Base-by-base conservation (phyloP, 1,139 yeast species). In the Geotrichum bryndzae region DNA sequence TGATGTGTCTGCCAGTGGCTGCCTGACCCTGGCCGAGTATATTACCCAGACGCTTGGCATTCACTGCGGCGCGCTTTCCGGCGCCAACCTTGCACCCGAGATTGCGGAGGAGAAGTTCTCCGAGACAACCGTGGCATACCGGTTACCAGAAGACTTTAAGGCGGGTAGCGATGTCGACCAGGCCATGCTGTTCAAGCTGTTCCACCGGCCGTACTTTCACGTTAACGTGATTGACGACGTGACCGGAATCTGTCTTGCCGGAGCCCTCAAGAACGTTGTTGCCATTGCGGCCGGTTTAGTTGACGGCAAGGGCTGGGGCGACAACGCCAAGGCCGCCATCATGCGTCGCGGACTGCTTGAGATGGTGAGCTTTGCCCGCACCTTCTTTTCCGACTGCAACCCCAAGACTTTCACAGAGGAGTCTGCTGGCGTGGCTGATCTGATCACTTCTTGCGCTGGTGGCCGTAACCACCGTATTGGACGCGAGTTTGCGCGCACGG, bases 301-400 rank as follows among this genome's bases (percentile, higher is more conserved):
- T 65, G 96, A 90, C 77, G 97, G 97, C 69, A 83, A 88, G 66
- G 96, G 96, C 64, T 92, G 98, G 97, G 98, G 98, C 74, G 96
- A 90, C 78, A 92, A 92, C 73, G 97, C 98, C 68, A 90, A 91
- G 77, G 88, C 97, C 59, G 97, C 97, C 57, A 85, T 92, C 70
- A 90, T 91, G 92, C 85, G 98, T 79, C 86, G 94, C 68, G 98
- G 98, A 57, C 77, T 92, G 64, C 81, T 86, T 71, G 98, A 92
- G 79, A 90, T 87, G 77, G 88, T 90, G 74, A 84, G 83, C 76
- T 92, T 92, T 75, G 96, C 96, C 59, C 82, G 85, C 70, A 82
- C 82, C 67, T 83, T 83, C 73, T 85, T 86, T 81, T 88, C 94
- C 45, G 83, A 83, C 62, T 86, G 90, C 66, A 79, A 84, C 69